These are phyloP conservation scores for Cercospora sp. DNA, from an alignment of 2,329 filamentous ascomycete genomes.

Conservation along the genomic window DNA sequence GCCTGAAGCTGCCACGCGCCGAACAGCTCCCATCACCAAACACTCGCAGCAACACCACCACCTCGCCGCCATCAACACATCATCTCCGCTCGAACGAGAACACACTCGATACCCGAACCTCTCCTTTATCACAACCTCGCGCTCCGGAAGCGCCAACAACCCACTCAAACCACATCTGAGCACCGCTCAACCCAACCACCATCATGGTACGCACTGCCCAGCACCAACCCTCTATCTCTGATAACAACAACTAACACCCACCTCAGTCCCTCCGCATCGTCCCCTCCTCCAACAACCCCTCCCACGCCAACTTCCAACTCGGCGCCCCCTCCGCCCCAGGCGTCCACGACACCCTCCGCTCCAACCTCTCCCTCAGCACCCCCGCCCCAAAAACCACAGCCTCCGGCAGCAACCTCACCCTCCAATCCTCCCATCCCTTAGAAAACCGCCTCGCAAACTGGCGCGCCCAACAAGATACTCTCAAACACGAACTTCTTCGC, in stretches of 20 bases:
- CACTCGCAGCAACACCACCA: conserved; percentile 13
- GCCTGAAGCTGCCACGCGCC: conserved; percentile 21
- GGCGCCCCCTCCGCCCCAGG: conserved; percentile 88
- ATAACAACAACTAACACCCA: conserved; percentile 12
- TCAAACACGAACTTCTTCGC: conserved; percentile 87
- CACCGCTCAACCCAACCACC: conserved; percentile 5
- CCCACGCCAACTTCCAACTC: conserved; percentile 55
- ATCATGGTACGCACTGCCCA: conserved; percentile 14
- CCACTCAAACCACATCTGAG: not conserved
- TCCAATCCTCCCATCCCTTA: conserved; percentile 80
- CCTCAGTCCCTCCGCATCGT: conserved; percentile 71
- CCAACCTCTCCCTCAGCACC: conserved; percentile 66
- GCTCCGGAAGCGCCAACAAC: not conserved
- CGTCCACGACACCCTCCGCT: conserved; percentile 88
- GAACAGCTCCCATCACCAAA: conserved; percentile 15
- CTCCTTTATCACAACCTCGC: not conserved
- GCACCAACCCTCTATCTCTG: not conserved
- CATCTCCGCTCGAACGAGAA: not conserved
- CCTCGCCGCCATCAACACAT: conserved; percentile 11
- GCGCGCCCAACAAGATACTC: conserved; percentile 81
- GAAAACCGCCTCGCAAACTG: conserved; percentile 86
- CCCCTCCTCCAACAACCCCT: conserved; percentile 66
- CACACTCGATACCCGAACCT: not conserved
- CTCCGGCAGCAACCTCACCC: conserved; percentile 47
- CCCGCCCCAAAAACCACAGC: conserved; percentile 49